These are phyloP conservation scores for Solanum aculeatissimum DNA, from an alignment of 305 asterid genomes.

Conservation along the genomic window DNA sequence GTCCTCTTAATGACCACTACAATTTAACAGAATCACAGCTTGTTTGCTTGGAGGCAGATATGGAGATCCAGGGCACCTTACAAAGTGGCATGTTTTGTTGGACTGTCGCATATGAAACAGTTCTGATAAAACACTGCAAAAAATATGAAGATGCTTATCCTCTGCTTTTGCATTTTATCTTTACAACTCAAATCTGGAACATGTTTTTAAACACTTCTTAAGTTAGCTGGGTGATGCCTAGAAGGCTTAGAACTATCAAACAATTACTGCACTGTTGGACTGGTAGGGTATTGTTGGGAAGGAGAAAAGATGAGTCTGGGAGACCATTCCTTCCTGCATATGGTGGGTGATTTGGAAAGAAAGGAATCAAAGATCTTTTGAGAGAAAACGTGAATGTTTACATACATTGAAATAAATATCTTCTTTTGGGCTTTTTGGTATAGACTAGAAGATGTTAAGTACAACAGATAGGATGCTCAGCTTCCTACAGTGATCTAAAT, in stretches of 20 bases:
- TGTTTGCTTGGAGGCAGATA: not conserved
- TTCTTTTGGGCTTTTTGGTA: not conserved
- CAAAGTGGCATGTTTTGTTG: not conserved
- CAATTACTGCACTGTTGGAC: not conserved
- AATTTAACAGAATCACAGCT: not conserved
- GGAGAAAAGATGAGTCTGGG: not conserved
- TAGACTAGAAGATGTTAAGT: not conserved
- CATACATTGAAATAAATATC: not conserved
- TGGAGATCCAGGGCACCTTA: not conserved
- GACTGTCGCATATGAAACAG: not conserved
- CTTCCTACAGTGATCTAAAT: not conserved
- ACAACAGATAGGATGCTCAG: not conserved
- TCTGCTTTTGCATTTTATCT: not conserved
- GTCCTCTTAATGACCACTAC: not conserved
- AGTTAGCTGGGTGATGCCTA: not conserved
- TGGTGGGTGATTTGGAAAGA: not conserved
- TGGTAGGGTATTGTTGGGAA: not conserved
- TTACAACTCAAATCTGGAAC: not conserved
- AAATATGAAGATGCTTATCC: not conserved
- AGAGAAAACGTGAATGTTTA: not conserved
- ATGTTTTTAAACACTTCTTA: not conserved
- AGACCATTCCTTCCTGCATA: not conserved
- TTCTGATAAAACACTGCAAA: not conserved
- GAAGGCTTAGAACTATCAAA: not conserved
- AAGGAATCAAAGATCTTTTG: not conserved